These are phyloP conservation scores for Tylopilus rubrobrunneus DNA, from an alignment of 768 basidiomycete species.

Conservation along the genomic window DNA sequence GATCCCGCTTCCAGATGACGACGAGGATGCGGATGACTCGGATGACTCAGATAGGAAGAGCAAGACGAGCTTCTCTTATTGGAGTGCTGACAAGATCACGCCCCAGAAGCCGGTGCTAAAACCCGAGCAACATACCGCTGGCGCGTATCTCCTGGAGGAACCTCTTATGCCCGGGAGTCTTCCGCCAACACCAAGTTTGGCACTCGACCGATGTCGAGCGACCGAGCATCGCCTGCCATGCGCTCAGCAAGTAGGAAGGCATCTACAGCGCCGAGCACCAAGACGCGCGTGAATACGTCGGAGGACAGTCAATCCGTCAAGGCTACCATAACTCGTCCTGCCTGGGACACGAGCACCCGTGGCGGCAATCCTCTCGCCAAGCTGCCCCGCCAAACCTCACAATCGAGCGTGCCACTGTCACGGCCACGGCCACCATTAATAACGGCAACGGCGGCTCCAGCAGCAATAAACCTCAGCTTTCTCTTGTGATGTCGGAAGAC, in stretches of 20 bases:
- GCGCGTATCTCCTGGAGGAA: conserved; percentile 37
- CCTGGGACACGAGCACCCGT: conserved; percentile 67
- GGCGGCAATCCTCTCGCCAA: too few relatives aligned
- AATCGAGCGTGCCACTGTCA: conserved; percentile 49
- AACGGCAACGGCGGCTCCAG: conserved; percentile 14
- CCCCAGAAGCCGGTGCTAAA: conserved; percentile 75
- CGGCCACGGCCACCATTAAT: conserved; percentile 18
- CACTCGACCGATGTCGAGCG: conserved; percentile 70
- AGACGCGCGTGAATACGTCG: conserved; percentile 44
- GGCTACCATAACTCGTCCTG: conserved; percentile 71
- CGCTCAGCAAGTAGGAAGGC: conserved; percentile 68
- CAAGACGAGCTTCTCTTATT: conserved; percentile 93
- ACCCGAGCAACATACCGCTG: conserved; percentile 33
- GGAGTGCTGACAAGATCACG: conserved; percentile 89
- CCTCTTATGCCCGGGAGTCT: conserved; percentile 72
- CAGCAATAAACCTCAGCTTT: conserved; percentile 40
- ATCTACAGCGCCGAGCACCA: conserved; percentile 38
- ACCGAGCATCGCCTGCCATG: conserved; percentile 36
- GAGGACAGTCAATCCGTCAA: conserved; percentile 67
- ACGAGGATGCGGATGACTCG: conserved; percentile 59
- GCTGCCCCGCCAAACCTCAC: conserved; percentile 69
- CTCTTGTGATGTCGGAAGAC: conserved; percentile 68
- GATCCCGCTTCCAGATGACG: conserved; percentile 65
- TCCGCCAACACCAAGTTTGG: conserved; percentile 94
- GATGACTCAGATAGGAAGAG: conserved; percentile 86